Base-by-base conservation (phyloP, 257 asterid genomes). In the Solanum lycopersicoides region DNA sequence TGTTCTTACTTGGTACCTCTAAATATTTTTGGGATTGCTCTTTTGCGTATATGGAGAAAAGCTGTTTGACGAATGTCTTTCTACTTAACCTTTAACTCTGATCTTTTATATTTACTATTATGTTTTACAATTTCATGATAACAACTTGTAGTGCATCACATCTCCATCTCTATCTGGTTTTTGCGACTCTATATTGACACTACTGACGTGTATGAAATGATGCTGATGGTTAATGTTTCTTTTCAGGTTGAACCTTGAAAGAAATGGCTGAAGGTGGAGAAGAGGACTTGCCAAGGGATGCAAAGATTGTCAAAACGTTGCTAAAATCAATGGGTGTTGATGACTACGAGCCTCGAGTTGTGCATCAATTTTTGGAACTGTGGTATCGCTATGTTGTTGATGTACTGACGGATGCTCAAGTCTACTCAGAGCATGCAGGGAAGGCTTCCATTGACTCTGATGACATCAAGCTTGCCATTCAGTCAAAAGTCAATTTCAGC, bases 281-380 rank as follows among this genome's bases (percentile, higher is more conserved):
- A 42, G 95, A 93, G 13, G 97, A 92, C 69, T 89, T 94, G 90
- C 99, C 99, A 1, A 92, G 95, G 88, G 99, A 96, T 91, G 99
- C 98, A 12, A 95, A 93, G 91, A 91, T 95, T 44, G 95, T 96
- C 21, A 96, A 96, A 91, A 93, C 95, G 9, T 89, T 96, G 56
- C 90, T 96, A 80, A 96, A 94, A 90, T 95, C 98, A n/a, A 94
- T 96, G 99, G 93, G 95, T 28, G 98, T 96, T 16, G 96, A 95
- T 11, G 98, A 96, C 25, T 94, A 94, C 18, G 98, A 96, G 83
- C 98, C 99, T 35, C 98, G 95, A 60, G 98, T 95, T 9, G 90
- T 95, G 9, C 94, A 96, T 84, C 99, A 96, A 89, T 94, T 94
- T 50, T 68, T 96, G 44, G 99, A 96, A 90, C 90, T 95, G 44